Percentiles rank a stretch among this genome's conserved stretches.
Evolutionary conservation across 1,284 basidiomycete genomes (phyloP).

Genomic region (Bjerkandera adusta): DNA sequence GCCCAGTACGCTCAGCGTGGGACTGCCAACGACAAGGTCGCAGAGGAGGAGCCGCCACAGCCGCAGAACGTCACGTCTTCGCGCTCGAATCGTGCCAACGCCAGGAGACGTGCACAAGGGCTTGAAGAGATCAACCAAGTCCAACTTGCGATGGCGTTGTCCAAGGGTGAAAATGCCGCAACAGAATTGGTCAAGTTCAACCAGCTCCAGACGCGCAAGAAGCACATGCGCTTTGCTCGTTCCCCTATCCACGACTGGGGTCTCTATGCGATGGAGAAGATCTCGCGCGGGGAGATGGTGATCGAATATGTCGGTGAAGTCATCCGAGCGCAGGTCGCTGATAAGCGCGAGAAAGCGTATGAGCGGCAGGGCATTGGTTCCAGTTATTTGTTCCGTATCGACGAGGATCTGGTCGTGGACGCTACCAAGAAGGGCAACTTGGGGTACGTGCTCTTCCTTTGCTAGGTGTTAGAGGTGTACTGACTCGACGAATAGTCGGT

Average conservation of each 20-base stretch:
- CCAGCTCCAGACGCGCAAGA: slow-evolving; percentile 96
- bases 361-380: slow-evolving; percentile 94
- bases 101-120: slow-evolving; percentile 90
- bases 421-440: slow-evolving; percentile 99
- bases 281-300: slow-evolving; percentile 96
- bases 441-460: slow-evolving; percentile 58
- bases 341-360: slow-evolving; percentile 95
- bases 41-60: slow-evolving; percentile 38
- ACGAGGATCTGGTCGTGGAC: slow-evolving; percentile 93
- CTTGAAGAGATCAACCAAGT: slow-evolving; percentile 92
- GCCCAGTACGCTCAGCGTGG: slow-evolving; percentile 71
- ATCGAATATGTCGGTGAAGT: slow-evolving; percentile 99
- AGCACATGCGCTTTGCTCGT: slow-evolving; percentile 93
- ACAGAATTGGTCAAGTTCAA: slow-evolving; percentile 92
- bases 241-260: slow-evolving; percentile 99
- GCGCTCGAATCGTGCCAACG: slow-evolving; percentile 90
- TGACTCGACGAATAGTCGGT: slow-evolving; percentile 52
- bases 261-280: slow-evolving; percentile 92
- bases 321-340: slow-evolving; percentile 93
- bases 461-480: slow-evolving; percentile 11
- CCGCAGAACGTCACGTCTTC: slow-evolving; percentile 70
- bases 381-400: slow-evolving; percentile 92
- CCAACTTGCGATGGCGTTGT: slow-evolving; percentile 70
- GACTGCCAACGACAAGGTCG: slow-evolving; percentile 35
- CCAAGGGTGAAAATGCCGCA: slow-evolving; percentile 68